Evolutionary conservation across 2,329 filamentous ascomycete genomes (phyloP).

Genomic region (Hysterium pulicare): DNA sequence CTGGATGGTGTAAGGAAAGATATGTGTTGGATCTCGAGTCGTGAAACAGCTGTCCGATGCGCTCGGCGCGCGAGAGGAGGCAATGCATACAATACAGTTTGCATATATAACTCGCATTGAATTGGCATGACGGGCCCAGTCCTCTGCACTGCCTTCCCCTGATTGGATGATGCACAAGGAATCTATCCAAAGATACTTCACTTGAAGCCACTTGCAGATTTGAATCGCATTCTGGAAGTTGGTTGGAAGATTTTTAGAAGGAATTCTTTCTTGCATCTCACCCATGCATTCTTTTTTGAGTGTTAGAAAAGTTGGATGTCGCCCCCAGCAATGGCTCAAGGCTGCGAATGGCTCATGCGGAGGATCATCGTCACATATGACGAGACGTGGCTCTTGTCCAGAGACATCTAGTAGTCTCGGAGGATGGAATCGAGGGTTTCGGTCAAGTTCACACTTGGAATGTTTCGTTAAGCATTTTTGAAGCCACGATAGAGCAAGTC

Average conservation of each 20-base stretch:
- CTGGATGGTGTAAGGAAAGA: background rate
- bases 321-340: background rate
- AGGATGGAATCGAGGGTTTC: background rate
- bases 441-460: background rate
- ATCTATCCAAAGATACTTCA: slow-evolving; percentile 5
- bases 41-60: background rate
- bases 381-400: background rate
- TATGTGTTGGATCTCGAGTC: background rate
- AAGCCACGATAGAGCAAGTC: background rate
- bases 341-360: background rate
- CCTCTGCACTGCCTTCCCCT: background rate
- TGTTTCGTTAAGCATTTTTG: background rate
- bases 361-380: background rate
- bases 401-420: background rate
- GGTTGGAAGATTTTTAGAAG: background rate
- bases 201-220: background rate
- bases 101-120: background rate
- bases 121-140: background rate
- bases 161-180: slow-evolving; percentile 7
- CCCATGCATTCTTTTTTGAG: background rate
- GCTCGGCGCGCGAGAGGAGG: background rate
- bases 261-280: background rate
- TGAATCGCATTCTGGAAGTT: background rate
- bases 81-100: background rate
- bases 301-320: background rate